phyloP scores from a whole-genome alignment of 208 protist genomes.

The Trypanosoma melophagium region DNA sequence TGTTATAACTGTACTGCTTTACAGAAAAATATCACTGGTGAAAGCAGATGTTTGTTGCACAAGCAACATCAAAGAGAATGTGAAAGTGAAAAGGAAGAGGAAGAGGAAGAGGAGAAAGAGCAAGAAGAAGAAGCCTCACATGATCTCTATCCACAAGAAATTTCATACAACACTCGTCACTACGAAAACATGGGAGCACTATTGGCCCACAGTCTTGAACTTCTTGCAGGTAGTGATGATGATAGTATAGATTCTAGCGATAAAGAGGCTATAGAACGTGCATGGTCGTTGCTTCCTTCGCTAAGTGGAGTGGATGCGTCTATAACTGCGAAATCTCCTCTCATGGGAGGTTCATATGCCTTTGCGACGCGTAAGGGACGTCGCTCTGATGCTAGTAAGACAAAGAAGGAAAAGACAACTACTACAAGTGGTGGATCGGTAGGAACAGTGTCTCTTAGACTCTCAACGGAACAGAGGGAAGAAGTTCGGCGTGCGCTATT shows the following conservation, averaged over 20 bases:
- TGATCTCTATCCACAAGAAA: conserved; percentile 12
- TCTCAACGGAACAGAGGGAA: conserved; percentile 14
- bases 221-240: conserved; percentile 11
- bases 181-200: conserved; percentile 32
- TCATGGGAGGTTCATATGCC: conserved; percentile 59
- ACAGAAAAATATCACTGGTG: not conserved
- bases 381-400: conserved; percentile 23
- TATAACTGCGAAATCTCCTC: not conserved
- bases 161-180: conserved; percentile 24
- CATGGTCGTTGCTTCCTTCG: conserved; percentile 21
- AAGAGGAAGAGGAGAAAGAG: not conserved
- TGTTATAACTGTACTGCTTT: not conserved
- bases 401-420: conserved; percentile 13
- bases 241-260: not conserved
- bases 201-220: conserved; percentile 15
- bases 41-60: not conserved
- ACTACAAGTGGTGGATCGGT: not conserved
- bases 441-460: not conserved
- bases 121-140: conserved; percentile 2
- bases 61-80: conserved; percentile 10
- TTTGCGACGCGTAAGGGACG: conserved; percentile 55
- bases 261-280: conserved; percentile 22
- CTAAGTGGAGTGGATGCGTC: conserved; percentile 4
- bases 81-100: not conserved
- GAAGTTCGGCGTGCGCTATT: conserved; percentile 24